Evolutionary conservation across 129 eudicot genomes (phyloP).

Genomic region (Chrysanthemum lavandulifolium): DNA sequence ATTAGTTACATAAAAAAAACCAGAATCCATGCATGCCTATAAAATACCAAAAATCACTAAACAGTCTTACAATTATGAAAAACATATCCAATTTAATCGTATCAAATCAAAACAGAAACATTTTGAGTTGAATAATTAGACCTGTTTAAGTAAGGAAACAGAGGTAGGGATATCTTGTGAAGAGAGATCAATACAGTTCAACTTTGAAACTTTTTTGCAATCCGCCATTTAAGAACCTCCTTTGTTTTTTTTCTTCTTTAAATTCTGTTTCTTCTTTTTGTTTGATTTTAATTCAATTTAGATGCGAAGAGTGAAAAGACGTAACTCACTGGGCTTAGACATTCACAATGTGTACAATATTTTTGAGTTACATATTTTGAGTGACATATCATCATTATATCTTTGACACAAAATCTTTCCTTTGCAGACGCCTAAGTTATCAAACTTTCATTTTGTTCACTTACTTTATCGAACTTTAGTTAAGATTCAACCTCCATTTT

Average conservation of each 20-base stretch:
- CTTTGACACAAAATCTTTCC: too few species aligned
- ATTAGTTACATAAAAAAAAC: slow-evolving; percentile 86
- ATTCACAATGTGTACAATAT: too few species aligned
- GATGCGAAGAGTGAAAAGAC: too few species aligned
- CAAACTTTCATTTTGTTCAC: too few species aligned
- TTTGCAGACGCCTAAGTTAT: too few species aligned
- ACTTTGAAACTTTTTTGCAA: slow-evolving; percentile 30
- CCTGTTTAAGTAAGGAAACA: slow-evolving; percentile 78
- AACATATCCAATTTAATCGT: background rate
- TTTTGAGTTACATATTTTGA: too few species aligned
- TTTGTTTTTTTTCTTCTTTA: background rate
- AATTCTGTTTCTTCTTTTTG: background rate
- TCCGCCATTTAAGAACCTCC: slow-evolving; percentile 21
- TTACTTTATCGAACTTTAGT: too few species aligned
- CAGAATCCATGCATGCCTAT: slow-evolving; percentile 88
- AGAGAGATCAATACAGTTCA: slow-evolving; percentile 80
- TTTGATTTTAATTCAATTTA: background rate
- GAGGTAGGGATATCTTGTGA: slow-evolving; percentile 55
- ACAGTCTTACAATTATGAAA: background rate
- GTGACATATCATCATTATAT: too few species aligned
- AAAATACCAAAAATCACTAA: background rate
- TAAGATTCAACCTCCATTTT: too few species aligned
- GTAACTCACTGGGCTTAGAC: too few species aligned
- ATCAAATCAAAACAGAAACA: background rate
- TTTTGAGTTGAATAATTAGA: too few species aligned